Evolutionary conservation across 2,329 filamentous ascomycete genomes (phyloP), one percentile per base, ranked within the genome.

Genomic region (Paracoccidioides lutzii): DNA sequence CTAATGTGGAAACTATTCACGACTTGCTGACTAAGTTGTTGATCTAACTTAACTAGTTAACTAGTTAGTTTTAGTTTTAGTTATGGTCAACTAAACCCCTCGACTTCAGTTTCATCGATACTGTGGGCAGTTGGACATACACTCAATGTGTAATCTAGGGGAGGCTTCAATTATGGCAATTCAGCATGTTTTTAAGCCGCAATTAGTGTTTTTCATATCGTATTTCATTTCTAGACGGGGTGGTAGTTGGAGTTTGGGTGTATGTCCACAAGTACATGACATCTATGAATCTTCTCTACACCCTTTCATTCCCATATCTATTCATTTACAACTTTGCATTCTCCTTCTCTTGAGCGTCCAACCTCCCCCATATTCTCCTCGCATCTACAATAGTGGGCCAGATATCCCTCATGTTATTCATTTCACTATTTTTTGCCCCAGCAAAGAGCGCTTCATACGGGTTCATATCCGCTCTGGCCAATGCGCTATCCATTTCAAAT

Each of bases 381-480:
- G 61, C 58, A 52, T 61, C 59, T 12, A 63, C 52, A 28, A 63
- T 63, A 53, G 58, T 49, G 1, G 61, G 61, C 59, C 62, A 61
- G 22, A 63, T 46, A 30, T 63, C 58, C 22, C 55, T 43, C 52
- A 62, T 56, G 32, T 63, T 57, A 52, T 63, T 61, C 61, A 64
- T 62, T 54, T 65, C 63, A 49, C 62, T 63, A 35, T 58, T 58
- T 55, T 59, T 58, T 7, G 61, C 62, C 14, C 59, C 61, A 14
- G 62, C 53, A 37, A 61, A 58, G 28, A 65, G 45, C 8, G 62
- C 63, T 38, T 65, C 61, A 49, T 65, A 65, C 7, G 63, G 63
- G 15, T 55, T 54, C 57, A 62, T 56, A 40, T 65, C 55, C 12
- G 56, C 52, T 41, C 60, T 59, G 15, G 63, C 62, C 12, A 65